A percentile compares a stretch with the other conserved stretches of the same genome.
Evolutionary conservation across 2,329 filamentous ascomycete genomes (phyloP).

Genomic region (Lachnellula cervina): DNA sequence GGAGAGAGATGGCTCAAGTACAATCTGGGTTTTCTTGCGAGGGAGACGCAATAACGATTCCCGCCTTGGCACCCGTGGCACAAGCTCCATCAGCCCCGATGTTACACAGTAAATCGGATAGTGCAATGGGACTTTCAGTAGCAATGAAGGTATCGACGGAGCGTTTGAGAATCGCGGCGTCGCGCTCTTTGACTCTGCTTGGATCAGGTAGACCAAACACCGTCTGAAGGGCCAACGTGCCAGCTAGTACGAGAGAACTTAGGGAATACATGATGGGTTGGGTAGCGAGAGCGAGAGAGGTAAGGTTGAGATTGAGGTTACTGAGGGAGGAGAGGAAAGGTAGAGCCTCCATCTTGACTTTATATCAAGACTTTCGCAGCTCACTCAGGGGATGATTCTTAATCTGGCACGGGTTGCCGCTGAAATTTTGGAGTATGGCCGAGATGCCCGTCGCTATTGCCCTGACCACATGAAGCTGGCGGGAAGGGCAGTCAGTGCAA

Average conservation of each 20-base stretch:
- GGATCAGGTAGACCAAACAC: constrained; percentile 44
- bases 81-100: constrained; percentile 52
- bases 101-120: constrained; percentile 52
- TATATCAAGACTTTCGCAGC: constrained; percentile 15
- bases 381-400: neutral
- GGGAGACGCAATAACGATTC: constrained; percentile 54
- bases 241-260: constrained; percentile 46
- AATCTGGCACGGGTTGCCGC: neutral
- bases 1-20: constrained; percentile 30
- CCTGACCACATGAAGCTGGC: neutral
- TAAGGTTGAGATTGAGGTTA: constrained; percentile 19
- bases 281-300: constrained; percentile 4
- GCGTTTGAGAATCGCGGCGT: constrained; percentile 40
- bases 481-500: too few relatives aligned
- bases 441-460: constrained; percentile 10
- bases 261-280: constrained; percentile 47
- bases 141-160: constrained; percentile 50
- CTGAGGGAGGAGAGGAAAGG: constrained; percentile 21
- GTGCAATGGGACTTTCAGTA: constrained; percentile 47
- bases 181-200: constrained; percentile 28
- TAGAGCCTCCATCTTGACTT: constrained; percentile 21
- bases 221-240: constrained; percentile 47
- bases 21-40: constrained; percentile 51
- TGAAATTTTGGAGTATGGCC: neutral
- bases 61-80: constrained; percentile 42